A percentile compares a stretch with the other conserved stretches of the same genome.
Evolutionary conservation across 441 rosid species (phyloP).

Genomic region (Corymbia calophylla): DNA sequence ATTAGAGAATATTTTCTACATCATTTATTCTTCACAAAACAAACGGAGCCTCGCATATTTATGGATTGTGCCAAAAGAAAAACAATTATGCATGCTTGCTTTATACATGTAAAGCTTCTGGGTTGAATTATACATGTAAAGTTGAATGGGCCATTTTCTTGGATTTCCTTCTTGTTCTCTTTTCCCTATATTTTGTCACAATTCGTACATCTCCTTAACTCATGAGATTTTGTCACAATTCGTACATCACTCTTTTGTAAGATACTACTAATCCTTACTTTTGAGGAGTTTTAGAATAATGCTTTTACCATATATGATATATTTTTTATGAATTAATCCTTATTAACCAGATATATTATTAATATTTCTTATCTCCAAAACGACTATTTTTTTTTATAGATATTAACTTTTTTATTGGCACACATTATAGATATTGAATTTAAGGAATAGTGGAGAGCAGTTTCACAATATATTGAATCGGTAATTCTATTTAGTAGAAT

Average conservation of each 20-base stretch:
- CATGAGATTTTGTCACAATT: background rate
- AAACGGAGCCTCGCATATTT: background rate
- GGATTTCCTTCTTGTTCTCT: background rate
- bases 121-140: background rate
- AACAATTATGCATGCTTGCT: background rate
- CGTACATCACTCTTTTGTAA: background rate
- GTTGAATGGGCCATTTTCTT: background rate
- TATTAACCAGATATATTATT: background rate
- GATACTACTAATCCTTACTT: background rate
- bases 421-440: background rate
- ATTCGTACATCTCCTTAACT: background rate
- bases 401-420: background rate
- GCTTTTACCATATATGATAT: background rate
- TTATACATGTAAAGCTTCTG: background rate
- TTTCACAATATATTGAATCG: background rate
- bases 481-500: background rate
- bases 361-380: background rate
- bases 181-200: background rate
- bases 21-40: background rate
- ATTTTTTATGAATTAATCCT: background rate
- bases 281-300: background rate
- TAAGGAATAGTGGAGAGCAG: background rate
- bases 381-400: background rate
- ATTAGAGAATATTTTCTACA: background rate
- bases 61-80: background rate